Evolutionary conservation across 192 early-diverging fungal species (phyloP).

Genomic region (Coemansia furcata): DNA sequence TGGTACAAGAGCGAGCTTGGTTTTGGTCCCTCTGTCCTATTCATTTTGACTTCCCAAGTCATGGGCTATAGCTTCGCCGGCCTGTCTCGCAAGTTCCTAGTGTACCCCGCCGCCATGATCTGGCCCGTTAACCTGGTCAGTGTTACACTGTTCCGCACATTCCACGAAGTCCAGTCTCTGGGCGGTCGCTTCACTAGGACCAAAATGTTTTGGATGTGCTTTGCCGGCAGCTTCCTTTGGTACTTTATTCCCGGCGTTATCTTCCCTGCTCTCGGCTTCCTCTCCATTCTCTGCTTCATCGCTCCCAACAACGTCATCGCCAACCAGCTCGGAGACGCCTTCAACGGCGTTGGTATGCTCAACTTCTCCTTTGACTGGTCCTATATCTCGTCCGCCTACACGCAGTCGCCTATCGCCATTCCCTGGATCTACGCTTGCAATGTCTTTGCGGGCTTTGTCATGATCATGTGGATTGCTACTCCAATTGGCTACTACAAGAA

Average conservation of each 20-base stretch:
- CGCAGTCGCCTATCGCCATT: slow-evolving; percentile 66
- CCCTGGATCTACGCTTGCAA: slow-evolving; percentile 73
- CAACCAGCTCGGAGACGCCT: slow-evolving; percentile 52
- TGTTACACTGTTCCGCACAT: slow-evolving; percentile 73
- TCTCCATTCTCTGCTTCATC: slow-evolving; percentile 62
- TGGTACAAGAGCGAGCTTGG: slow-evolving; percentile 72
- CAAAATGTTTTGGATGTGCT: slow-evolving; percentile 54
- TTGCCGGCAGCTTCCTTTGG: slow-evolving; percentile 52
- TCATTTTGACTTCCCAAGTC: slow-evolving; percentile 70
- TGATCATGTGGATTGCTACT: slow-evolving; percentile 72
- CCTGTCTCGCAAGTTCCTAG: slow-evolving; percentile 73
- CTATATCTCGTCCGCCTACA: slow-evolving; percentile 57
- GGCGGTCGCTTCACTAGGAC: slow-evolving; percentile 54
- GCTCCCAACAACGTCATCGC: slow-evolving; percentile 47
- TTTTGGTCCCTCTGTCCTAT: slow-evolving; percentile 58
- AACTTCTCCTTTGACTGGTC: slow-evolving; percentile 78
- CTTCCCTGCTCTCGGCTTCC: slow-evolving; percentile 64
- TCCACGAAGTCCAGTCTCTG: slow-evolving; percentile 64
- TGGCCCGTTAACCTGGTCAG: slow-evolving; percentile 82
- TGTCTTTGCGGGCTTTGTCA: slow-evolving; percentile 67
- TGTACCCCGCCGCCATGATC: slow-evolving; percentile 81
- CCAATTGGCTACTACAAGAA: slow-evolving; percentile 73
- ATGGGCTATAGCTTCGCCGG: slow-evolving; percentile 71
- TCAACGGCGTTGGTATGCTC: slow-evolving; percentile 65
- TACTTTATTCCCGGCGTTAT: slow-evolving; percentile 66